phyloP scores from a whole-genome alignment of 176 grass and related monocot species.

The Triticum aestivum region IWGSC_CS_RefSeq_v2.1 NC_057803.1:494147298-494147797 shows the following conservation, averaged over 20 bases:
- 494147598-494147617: constrained; percentile 24
- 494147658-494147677: constrained; percentile 82
- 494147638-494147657: constrained; percentile 69
- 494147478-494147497: not conserved
- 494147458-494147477: not conserved
- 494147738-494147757: constrained; percentile 4
- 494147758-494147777: constrained; percentile 1
- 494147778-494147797: not conserved
- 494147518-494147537: not conserved
- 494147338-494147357: constrained; percentile 77
- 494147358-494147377: constrained; percentile 32
- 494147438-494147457: constrained; percentile 39
- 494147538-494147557: not conserved
- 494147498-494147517: not conserved
- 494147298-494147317: constrained; percentile 32
- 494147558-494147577: not conserved
- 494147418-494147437: constrained; percentile 41
- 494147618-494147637: constrained; percentile 50
- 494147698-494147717: constrained; percentile 61
- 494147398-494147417: constrained; percentile 2
- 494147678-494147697: constrained; percentile 75
- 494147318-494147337: constrained; percentile 63
- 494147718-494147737: constrained; percentile 21
- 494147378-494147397: constrained; percentile 3
- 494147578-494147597: not conserved